phyloP scores from a whole-genome alignment of 2,329 filamentous ascomycete species.

The Mycosphaerella sp. region DNA sequence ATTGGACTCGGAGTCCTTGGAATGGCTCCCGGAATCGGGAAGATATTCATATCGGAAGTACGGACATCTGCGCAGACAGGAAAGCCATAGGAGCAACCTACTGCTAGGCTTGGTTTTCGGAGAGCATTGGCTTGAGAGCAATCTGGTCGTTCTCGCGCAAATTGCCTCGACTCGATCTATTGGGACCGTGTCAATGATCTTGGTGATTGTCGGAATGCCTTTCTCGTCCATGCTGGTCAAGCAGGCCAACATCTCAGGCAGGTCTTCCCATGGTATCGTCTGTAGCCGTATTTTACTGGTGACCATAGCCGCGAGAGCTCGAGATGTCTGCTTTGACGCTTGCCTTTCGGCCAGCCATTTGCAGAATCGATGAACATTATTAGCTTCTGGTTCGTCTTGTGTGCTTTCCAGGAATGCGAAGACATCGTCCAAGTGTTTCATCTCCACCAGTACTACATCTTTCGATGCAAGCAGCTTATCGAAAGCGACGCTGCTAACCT shows the following conservation, averaged over 20 bases:
- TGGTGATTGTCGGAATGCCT: not conserved
- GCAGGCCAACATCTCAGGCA: slow-evolving; percentile 7
- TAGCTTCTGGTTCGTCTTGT: slow-evolving; percentile 22
- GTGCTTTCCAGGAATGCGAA: slow-evolving; percentile 23
- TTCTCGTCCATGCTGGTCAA: not conserved
- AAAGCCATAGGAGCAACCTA: slow-evolving; percentile 8
- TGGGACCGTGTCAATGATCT: slow-evolving; percentile 14
- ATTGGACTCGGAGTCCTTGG: too few species aligned
- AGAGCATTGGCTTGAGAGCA: not conserved
- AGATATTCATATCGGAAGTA: not conserved
- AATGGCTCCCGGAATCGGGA: too few species aligned
- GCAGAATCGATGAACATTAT: slow-evolving; percentile 19
- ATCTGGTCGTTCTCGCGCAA: not conserved
- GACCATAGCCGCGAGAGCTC: slow-evolving; percentile 7
- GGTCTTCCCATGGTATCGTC: slow-evolving; percentile 11
- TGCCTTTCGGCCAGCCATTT: slow-evolving; percentile 19
- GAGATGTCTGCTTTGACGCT: not conserved
- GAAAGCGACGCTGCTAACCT: slow-evolving; percentile 22
- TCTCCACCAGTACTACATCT: not conserved
- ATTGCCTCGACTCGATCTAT: not conserved
- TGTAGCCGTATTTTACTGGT: slow-evolving; percentile 21
- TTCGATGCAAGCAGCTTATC: slow-evolving; percentile 16
- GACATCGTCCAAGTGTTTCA: slow-evolving; percentile 5
- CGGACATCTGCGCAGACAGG: not conserved
- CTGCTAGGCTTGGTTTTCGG: not conserved